Conservation (phyloP, 73 alveolate genomes). For the Paraurostyla sp. region DNA sequence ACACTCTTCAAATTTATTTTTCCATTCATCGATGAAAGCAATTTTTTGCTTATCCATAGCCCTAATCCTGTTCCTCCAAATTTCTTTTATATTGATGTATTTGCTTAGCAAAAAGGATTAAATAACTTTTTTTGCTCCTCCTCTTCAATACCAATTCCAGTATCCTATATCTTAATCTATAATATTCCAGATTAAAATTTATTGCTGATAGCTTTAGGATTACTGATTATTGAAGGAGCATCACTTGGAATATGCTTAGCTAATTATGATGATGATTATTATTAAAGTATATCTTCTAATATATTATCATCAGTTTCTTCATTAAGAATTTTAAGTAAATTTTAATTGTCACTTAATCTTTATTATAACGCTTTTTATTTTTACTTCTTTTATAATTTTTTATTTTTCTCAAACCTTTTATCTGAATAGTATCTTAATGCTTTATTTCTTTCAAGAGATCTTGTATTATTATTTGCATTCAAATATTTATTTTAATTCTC, state of each 20-base stretch:
- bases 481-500: too few relatives aligned
- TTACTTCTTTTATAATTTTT: neutral
- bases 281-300: neutral
- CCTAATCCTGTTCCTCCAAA: slow-evolving; percentile 77
- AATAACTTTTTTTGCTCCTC: slow-evolving; percentile 57
- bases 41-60: slow-evolving; percentile 58
- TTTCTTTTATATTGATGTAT: slow-evolving; percentile 18
- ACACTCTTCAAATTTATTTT: neutral
- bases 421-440: neutral
- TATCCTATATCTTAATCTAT: slow-evolving; percentile 14
- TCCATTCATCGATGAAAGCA: slow-evolving; percentile 54
- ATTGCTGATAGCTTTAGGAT: neutral
- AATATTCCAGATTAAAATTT: neutral
- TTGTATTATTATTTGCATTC: neutral
- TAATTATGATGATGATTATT: neutral
- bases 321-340: too few relatives aligned
- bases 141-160: slow-evolving; percentile 50
- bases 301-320: neutral
- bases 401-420: neutral
- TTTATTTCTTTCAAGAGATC: neutral
- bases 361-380: neutral
- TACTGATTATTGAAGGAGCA: slow-evolving; percentile 12
- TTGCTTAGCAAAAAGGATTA: slow-evolving; percentile 62
- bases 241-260: neutral
- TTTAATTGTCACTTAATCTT: neutral